Evolutionary conservation across 2,329 filamentous ascomycete species (phyloP), one percentile per base, ranked within the genome.

Genomic region (Penicillium concentricum): DNA sequence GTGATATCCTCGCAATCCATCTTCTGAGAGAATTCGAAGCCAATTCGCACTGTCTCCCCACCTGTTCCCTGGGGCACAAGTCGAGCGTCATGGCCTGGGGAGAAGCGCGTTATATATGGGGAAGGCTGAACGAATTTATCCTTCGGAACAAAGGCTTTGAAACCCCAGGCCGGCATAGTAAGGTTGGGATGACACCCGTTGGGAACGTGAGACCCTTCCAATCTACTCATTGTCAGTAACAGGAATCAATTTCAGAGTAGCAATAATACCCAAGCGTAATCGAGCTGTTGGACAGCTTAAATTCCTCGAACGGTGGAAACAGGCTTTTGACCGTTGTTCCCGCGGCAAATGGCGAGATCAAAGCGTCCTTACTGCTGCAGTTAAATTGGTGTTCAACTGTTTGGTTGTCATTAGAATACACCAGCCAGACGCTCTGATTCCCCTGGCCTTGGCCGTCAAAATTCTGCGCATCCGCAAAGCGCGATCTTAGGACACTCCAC

Each of bases 1-100:
- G 76, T 79, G 20, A 87, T 73, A 0, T 76, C 76, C n/a, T 79
- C 72, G 67, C 86, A 88, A 62, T 84, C 76, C 85, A 88, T 87
- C 41, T 79, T 71, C 5, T 76, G 74, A 0, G 84, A 86, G 69
- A 87, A 88, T 44, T 83, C 79, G 7, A 88, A 53, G 18, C 51
- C 43, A 26, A 53, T 53, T 9, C 43, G 42, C 4, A 53, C 22
- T 4, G 42, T 53, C 6, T 53, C 51, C 26, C 51, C 51, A 24
- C 16, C 26, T 47, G 34, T 53, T 41, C 42, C 42, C 15, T 41
- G 34, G 5, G 51, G 2, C 24, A 53, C 32, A 41, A 38, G 45
- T 57, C 61, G 35, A 62, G 61, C 50, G 81, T 76, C 47, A 87
- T 73, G 10, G 77, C 75, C 54, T 82, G 79, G n/a, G 72, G 63